A percentile compares a stretch with the other conserved stretches of the same genome.
These are phyloP conservation scores for Neonectria neomacrospora DNA, from an alignment of 2,329 filamentous ascomycete genomes.

Conservation along the genomic window DNA sequence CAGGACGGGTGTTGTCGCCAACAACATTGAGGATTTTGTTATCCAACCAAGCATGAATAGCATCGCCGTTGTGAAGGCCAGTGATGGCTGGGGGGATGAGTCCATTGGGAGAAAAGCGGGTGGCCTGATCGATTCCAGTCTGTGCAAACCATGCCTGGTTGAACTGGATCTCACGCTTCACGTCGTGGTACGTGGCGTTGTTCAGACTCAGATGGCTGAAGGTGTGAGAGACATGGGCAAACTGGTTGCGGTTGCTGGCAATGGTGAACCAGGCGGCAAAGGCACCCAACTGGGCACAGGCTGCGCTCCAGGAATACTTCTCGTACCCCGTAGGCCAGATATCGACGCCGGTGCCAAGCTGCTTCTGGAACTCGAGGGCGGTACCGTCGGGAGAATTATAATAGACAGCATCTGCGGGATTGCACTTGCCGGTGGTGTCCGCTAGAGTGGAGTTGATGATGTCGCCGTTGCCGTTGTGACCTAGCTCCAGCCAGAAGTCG, in stretches of 20 bases:
- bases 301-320: conserved; percentile 28
- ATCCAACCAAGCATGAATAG: conserved; percentile 32
- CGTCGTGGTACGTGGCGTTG: conserved; percentile 35
- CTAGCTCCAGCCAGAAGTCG: conserved; percentile 28
- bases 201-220: conserved; percentile 34
- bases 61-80: conserved; percentile 34
- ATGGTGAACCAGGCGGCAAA: conserved; percentile 34
- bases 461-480: conserved; percentile 34
- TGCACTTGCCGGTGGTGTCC: neutral
- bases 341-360: conserved; percentile 18
- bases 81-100: conserved; percentile 34
- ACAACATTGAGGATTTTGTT: conserved; percentile 31
- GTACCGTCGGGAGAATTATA: conserved; percentile 23
- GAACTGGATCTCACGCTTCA: conserved; percentile 34
- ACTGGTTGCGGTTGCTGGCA: conserved; percentile 29
- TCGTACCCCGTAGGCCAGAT: conserved; percentile 22
- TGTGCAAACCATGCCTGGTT: conserved; percentile 35
- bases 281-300: conserved; percentile 26
- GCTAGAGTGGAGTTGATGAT: conserved; percentile 19
- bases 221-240: conserved; percentile 34
- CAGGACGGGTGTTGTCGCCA: conserved; percentile 32
- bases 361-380: conserved; percentile 28
- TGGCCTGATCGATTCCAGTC: conserved; percentile 33
- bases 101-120: conserved; percentile 25
- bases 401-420: conserved; percentile 25